phyloP scores from a whole-genome alignment of 2,329 filamentous ascomycete genomes.

The Neonectria magnoliae region DNA sequence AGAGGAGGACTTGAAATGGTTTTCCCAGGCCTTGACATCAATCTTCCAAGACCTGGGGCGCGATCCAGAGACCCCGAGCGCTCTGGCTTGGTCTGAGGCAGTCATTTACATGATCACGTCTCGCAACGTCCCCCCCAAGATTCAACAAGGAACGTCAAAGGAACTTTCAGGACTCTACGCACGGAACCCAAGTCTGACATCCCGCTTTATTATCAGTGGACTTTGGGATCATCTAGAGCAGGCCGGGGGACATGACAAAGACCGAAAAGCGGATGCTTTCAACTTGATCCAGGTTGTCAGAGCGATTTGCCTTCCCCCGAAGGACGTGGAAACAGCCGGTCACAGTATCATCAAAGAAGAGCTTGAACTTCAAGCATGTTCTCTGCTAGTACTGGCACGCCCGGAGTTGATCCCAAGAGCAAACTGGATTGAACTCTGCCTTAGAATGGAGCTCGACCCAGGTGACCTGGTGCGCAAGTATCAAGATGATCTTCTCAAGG shows the following conservation, averaged over 20 bases:
- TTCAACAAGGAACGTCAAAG: slow-evolving; percentile 71
- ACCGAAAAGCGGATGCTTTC: slow-evolving; percentile 73
- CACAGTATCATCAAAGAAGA: slow-evolving; percentile 56
- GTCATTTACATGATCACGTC: slow-evolving; percentile 82
- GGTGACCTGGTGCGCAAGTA: slow-evolving; percentile 76
- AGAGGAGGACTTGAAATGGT: slow-evolving; percentile 83
- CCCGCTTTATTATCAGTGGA: slow-evolving; percentile 72
- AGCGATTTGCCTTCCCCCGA: slow-evolving; percentile 69
- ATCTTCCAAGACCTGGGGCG: slow-evolving; percentile 65
- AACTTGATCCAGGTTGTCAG: slow-evolving; percentile 71
- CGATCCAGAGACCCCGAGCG: slow-evolving; percentile 58
- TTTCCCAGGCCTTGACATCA: slow-evolving; percentile 74
- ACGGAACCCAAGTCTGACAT: slow-evolving; percentile 65
- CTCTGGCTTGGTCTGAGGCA: slow-evolving; percentile 82
- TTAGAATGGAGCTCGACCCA: slow-evolving; percentile 84
- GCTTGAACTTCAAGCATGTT: slow-evolving; percentile 77
- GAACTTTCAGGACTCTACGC: slow-evolving; percentile 74
- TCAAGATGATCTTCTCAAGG: slow-evolving; percentile 71
- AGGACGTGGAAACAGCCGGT: slow-evolving; percentile 58
- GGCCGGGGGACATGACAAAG: slow-evolving; percentile 77
- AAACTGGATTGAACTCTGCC: slow-evolving; percentile 89
- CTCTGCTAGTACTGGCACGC: slow-evolving; percentile 80
- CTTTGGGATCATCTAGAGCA: slow-evolving; percentile 83
- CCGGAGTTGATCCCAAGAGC: slow-evolving; percentile 79
- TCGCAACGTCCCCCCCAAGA: slow-evolving; percentile 65